Evolutionary conservation across 805 yeast species (phyloP).

Genomic region (Hanseniaspora opuntiae): DNA sequence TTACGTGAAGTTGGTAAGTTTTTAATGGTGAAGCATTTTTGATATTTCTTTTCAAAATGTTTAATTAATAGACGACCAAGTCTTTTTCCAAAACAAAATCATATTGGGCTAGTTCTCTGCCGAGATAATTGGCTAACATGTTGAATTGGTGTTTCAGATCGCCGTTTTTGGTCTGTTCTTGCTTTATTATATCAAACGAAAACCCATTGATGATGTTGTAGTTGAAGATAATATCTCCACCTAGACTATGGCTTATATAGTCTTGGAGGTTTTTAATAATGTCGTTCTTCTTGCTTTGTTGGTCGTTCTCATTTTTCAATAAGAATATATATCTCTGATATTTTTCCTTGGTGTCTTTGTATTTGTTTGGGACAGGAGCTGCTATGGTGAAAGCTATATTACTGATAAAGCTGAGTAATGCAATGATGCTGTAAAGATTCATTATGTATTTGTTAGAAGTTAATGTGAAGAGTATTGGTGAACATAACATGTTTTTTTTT

Average conservation of each 20-base stretch:
- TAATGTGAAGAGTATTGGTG: neutral
- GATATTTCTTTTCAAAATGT: no score
- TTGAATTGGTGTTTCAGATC: neutral
- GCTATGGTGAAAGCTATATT: neutral
- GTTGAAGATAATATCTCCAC: neutral
- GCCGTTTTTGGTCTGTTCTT: neutral
- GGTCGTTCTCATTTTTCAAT: neutral
- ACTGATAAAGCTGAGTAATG: neutral
- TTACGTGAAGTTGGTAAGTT: no score
- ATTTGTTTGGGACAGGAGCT: neutral
- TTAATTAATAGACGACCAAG: neutral
- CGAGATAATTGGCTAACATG: neutral
- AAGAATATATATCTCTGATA: neutral
- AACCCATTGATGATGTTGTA: conserved; percentile 5
- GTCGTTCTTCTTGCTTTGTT: neutral
- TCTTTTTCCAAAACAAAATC: conserved; percentile 1
- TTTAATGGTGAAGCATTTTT: no score
- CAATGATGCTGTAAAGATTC: neutral
- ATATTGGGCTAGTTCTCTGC: neutral
- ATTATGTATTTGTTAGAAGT: neutral
- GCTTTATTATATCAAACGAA: conserved; percentile 1
- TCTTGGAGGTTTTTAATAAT: neutral
- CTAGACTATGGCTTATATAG: neutral
- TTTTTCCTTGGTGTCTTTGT: neutral
- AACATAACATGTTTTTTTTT: neutral